These are phyloP conservation scores for Rhododendron vialii DNA, from an alignment of 148 eudicot genomes.

Conservation along the genomic window DNA sequence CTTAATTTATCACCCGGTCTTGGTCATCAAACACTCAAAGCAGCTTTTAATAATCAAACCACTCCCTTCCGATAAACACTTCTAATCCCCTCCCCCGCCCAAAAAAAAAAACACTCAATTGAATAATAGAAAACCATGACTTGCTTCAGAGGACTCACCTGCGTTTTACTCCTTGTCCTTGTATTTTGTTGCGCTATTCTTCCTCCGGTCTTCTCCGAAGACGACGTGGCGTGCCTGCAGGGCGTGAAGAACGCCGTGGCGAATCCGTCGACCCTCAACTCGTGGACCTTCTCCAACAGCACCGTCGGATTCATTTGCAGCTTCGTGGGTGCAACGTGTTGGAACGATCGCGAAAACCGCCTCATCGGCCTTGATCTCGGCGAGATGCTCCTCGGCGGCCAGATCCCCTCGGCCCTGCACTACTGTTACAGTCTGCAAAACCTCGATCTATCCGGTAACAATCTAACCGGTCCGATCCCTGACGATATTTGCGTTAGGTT, in stretches of 20 bases:
- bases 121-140: no score
- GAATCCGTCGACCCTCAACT: constrained; percentile 36
- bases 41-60: no score
- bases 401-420: constrained; percentile 37
- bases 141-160: no score
- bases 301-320: constrained; percentile 48
- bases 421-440: constrained; percentile 51
- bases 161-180: background rate
- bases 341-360: constrained; percentile 79
- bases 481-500: constrained; percentile 57
- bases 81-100: no score
- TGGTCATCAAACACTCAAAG: no score
- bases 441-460: constrained; percentile 56
- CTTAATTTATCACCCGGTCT: no score
- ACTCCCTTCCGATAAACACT: no score
- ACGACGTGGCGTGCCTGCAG: constrained; percentile 60
- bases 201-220: constrained; percentile 25
- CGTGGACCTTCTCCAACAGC: constrained; percentile 51
- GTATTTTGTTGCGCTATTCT: background rate
- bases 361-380: constrained; percentile 49
- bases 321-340: constrained; percentile 55
- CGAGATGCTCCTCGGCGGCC: constrained; percentile 38
- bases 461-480: constrained; percentile 57
- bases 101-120: no score
- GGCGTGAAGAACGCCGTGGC: constrained; percentile 47